Percentiles rank a stretch among this genome's conserved stretches.
phyloP scores from a whole-genome alignment of 2,329 filamentous ascomycete species.

The Penicillium sp. region DNA sequence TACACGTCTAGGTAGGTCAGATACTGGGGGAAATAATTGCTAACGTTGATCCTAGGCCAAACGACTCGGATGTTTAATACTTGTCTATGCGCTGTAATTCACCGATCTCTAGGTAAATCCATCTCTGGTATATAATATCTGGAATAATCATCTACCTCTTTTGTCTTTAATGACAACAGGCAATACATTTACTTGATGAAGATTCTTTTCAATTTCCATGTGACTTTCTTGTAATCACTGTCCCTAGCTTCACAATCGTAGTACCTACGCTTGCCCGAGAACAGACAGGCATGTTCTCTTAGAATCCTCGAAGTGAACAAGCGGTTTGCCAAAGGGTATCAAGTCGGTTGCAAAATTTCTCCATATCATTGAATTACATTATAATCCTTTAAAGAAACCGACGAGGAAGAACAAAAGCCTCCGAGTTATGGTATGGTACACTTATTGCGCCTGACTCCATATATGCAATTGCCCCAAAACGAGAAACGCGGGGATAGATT shows the following conservation, averaged over 20 bases:
- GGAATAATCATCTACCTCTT: background rate
- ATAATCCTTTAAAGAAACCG: background rate
- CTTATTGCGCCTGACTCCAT: constrained; percentile 18
- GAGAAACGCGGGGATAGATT: background rate
- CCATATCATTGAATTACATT: background rate
- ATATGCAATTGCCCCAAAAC: constrained; percentile 20
- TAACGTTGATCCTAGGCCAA: constrained; percentile 13
- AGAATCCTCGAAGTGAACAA: background rate
- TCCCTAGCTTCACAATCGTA: too few species aligned
- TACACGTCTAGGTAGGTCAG: constrained; percentile 5
- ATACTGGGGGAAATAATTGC: background rate
- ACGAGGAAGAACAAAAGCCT: background rate
- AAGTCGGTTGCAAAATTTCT: background rate
- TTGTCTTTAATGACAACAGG: background rate
- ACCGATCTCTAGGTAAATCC: background rate
- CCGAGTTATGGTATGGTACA: background rate
- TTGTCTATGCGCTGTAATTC: background rate
- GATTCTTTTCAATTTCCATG: background rate
- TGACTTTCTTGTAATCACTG: background rate
- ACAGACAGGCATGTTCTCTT: background rate
- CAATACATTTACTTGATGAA: background rate
- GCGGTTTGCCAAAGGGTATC: background rate
- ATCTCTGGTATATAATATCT: background rate
- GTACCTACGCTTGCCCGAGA: background rate
- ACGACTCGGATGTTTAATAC: background rate